Base-by-base conservation (phyloP, 1,139 yeast genomes). In the Yamadazyma triangularis region DNA sequence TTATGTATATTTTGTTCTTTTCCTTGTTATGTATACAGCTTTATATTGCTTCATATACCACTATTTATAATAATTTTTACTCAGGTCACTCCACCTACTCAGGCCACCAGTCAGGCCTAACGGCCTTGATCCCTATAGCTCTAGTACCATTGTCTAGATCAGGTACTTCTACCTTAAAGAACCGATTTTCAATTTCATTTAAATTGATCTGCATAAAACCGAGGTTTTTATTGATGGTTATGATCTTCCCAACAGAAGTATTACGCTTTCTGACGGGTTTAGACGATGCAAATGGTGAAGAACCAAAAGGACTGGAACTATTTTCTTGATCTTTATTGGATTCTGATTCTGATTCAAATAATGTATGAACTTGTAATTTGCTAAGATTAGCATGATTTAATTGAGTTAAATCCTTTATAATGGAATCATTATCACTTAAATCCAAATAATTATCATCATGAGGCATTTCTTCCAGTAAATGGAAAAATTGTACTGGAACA, bases 101-200 rank as follows among this genome's bases (percentile, higher is more conserved):
- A 1, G 86, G 85, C 86, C 86, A 80, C 85, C 85, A 79, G 28
- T 68, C 75, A 1, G 88, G 87, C 16, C 60, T 58, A 36, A 58
- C 64, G 0, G 73, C 79, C 40, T 67, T 70, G 11, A 77, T 53
- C 0, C 72, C 73, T 4, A 65, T 42, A 51, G 24, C 61, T 24
- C 39, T 52, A 4, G 42, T 33, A 2, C 44, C 50, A 5, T 42
- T 41, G 6, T 48, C 47, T 4, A 56, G 37, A 11, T 45, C 45
- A 2, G 64, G 64, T 2, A 60, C 32, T 29, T 57, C 62, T 7
- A 61, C 39, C 37, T 60, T 60, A 40, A 50, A 66, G 8, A 50
- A 35, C 35, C 46, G 42, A 33, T 55, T 56, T 23, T 56, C 51
- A 10, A 69, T 45, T 31, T 67, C 73, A 23, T 65, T 71, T 33